phyloP scores from a whole-genome alignment of 2,329 filamentous ascomycete species.

The Colletotrichum noveboracense region DNA sequence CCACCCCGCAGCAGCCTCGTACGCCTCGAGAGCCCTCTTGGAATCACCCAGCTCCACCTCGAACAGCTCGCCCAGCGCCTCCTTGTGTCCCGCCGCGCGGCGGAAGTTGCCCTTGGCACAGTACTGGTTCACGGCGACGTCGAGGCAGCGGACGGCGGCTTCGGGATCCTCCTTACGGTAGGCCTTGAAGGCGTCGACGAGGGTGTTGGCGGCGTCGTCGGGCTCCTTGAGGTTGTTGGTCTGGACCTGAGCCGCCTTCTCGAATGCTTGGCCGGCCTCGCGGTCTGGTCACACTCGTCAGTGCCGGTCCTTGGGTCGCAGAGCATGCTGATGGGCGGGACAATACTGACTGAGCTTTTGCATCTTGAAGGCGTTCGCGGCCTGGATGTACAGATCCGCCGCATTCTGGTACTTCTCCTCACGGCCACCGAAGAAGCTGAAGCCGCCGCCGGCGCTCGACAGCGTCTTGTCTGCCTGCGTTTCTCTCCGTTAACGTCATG shows the following conservation, averaged over 20 bases:
- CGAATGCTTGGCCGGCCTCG: slow-evolving; percentile 87
- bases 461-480: slow-evolving; percentile 85
- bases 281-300: slow-evolving; percentile 58
- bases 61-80: slow-evolving; percentile 85
- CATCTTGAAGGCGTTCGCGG: slow-evolving; percentile 90
- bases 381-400: slow-evolving; percentile 85
- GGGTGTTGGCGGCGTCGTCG: slow-evolving; percentile 88
- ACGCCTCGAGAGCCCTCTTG: slow-evolving; percentile 80
- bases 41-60: slow-evolving; percentile 82
- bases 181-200: slow-evolving; percentile 92
- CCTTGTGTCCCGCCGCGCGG: slow-evolving; percentile 87
- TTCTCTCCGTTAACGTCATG: not conserved
- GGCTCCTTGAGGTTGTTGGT: slow-evolving; percentile 83
- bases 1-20: slow-evolving; percentile 86
- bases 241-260: slow-evolving; percentile 84
- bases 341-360: slow-evolving; percentile 74
- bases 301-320: not conserved
- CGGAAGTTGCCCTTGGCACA: slow-evolving; percentile 89
- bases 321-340: too few species aligned
- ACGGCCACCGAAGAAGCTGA: slow-evolving; percentile 86
- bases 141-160: slow-evolving; percentile 81
- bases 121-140: slow-evolving; percentile 84
- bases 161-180: slow-evolving; percentile 86
- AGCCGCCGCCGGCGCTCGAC: slow-evolving; percentile 76
- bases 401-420: slow-evolving; percentile 91